Base-by-base conservation (phyloP, 2,329 filamentous ascomycete genomes). In the Diaporthe citriasiana region DNA sequence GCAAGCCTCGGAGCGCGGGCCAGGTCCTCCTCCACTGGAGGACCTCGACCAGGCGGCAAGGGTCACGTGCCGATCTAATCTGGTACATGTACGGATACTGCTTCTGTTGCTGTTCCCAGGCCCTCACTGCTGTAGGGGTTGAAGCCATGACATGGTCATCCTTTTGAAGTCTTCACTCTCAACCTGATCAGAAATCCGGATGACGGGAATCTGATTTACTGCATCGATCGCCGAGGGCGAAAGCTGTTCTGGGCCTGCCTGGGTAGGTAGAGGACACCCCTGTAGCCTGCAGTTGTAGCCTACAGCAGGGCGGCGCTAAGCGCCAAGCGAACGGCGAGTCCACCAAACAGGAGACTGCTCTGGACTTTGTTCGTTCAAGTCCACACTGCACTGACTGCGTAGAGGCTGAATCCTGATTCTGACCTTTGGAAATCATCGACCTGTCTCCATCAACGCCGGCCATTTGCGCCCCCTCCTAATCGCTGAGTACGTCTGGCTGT, bases 361-460 rank as follows among this genome's bases (percentile, higher is more conserved):
- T 40, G 63, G 30, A 68, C 63, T 68, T 68, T 53, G 63, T 40
- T 68, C 47, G 33, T n/a, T 22, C 70, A 57, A 47, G 59, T 47
- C 59, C 59, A 47, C 59, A 47, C 59, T 63, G 59, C 45, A 51
- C 47, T 15, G 45, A n/a, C 45, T 50, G 45, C 15, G 57, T 45
- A 69, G 51, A 74, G 55, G 69, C 69, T 47, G 59, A 47, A 68
- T 59, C 63, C 70, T 57, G 40, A 72, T 66, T 45, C 63, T 53
- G 63, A 68, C 63, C 33, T 68, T 38, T 40, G 63, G 35, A 72
- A 72, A 73, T 74, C 73, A 56, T 56, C 70, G 72, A 25, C 68
- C 71, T 59, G 51, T 63, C 59, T 51, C 70, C 70, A 73, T 74
- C 73, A 50, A 70, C 73, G 22, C 71, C 63, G 30, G 70, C 70